phyloP scores from a whole-genome alignment of 306 rosid species.

The Urtica urens region DNA sequence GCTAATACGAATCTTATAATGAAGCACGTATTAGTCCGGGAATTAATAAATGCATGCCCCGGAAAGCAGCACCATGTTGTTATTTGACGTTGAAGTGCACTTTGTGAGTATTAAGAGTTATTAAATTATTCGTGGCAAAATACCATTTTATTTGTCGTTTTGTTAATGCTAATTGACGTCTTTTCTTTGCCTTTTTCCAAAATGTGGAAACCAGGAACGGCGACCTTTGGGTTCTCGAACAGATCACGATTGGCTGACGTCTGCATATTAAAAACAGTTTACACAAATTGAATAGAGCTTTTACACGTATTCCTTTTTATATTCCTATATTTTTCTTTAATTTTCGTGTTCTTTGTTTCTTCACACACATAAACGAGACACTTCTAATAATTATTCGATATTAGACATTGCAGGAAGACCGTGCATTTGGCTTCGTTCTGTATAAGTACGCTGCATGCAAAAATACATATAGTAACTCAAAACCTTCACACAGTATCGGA shows the following conservation, averaged over 20 bases:
- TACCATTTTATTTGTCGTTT: not conserved
- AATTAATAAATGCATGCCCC: constrained; percentile 1
- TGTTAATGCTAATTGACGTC: not conserved
- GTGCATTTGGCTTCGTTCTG: too few species aligned
- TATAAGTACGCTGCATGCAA: too few species aligned
- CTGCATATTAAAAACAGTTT: not conserved
- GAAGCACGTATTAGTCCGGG: not conserved
- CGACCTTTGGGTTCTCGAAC: constrained; percentile 15
- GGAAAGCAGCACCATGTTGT: not conserved
- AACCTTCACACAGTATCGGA: too few species aligned
- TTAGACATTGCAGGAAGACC: too few species aligned
- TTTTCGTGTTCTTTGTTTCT: not conserved
- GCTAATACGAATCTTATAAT: not conserved
- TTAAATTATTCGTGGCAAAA: not conserved
- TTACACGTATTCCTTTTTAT: not conserved
- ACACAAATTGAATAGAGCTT: too few species aligned
- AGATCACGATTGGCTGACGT: constrained; percentile 13
- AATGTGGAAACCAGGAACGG: not conserved
- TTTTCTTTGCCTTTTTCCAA: not conserved
- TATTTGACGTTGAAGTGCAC: not conserved
- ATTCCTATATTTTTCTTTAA: not conserved
- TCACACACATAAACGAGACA: not conserved
- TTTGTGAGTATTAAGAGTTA: not conserved
- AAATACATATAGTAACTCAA: too few species aligned
- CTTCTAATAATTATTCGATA: too few species aligned